These are phyloP conservation scores for Biscogniauxia mediterranea DNA, from an alignment of 2,329 filamentous ascomycete genomes.

Conservation along the genomic window DNA sequence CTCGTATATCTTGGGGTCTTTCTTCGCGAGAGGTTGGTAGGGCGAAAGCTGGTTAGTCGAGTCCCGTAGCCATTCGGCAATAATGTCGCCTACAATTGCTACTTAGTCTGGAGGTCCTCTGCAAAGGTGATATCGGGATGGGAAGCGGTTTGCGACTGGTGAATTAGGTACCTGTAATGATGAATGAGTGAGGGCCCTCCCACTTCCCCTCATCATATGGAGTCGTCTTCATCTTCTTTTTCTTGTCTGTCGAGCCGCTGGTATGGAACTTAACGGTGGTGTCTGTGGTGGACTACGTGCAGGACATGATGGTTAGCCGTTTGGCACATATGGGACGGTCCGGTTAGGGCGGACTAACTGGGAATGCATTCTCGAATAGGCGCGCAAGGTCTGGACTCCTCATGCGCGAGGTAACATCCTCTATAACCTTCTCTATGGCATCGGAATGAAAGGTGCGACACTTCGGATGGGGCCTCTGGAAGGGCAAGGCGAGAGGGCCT, in stretches of 20 bases:
- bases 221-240: slow-evolving; percentile 28
- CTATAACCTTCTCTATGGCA: slow-evolving; percentile 83
- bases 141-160: background rate
- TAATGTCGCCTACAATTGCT: slow-evolving; percentile 60
- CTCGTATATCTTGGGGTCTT: slow-evolving; percentile 73
- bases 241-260: slow-evolving; percentile 60
- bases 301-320: slow-evolving; percentile 15
- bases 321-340: background rate
- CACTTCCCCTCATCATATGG: slow-evolving; percentile 61
- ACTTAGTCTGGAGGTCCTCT: background rate
- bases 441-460: slow-evolving; percentile 90
- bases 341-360: slow-evolving; percentile 36
- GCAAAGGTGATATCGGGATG: background rate
- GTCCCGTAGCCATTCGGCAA: slow-evolving; percentile 89
- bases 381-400: slow-evolving; percentile 84
- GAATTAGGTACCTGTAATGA: slow-evolving; percentile 63
- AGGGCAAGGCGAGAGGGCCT: slow-evolving; percentile 78
- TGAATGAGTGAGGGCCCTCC: slow-evolving; percentile 85
- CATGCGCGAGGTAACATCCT: slow-evolving; percentile 76
- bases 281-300: slow-evolving; percentile 68
- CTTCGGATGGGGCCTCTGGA: slow-evolving; percentile 73
- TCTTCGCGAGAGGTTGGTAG: slow-evolving; percentile 81
- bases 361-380: slow-evolving; percentile 93
- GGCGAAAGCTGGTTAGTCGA: slow-evolving; percentile 91
- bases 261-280: slow-evolving; percentile 88